Conservation (phyloP, 1,284 basidiomycete species). For the Cerioporus squamosus region DNA sequence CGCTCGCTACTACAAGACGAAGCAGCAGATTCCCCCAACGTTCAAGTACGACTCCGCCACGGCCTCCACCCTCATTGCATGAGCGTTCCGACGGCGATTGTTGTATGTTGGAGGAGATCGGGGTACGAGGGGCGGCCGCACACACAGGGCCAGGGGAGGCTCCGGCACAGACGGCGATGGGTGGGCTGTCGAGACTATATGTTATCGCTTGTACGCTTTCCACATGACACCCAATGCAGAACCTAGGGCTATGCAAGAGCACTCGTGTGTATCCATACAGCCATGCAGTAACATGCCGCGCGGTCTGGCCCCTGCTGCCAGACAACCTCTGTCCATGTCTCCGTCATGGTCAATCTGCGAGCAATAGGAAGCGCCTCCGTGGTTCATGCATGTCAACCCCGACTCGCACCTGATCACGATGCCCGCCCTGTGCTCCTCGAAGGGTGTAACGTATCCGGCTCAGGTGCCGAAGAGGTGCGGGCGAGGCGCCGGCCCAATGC, state of each 20-base stretch:
- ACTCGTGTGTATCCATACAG: too few species aligned
- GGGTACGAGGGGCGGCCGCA: constrained; percentile 10
- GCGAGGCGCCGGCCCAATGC: too few species aligned
- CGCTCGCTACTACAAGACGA: constrained; percentile 96
- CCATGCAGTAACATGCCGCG: too few species aligned
- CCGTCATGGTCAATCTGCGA: too few species aligned
- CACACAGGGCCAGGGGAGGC: constrained; percentile 9
- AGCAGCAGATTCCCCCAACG: constrained; percentile 95
- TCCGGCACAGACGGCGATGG: constrained; percentile 16
- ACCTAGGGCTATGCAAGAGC: constrained; percentile 28
- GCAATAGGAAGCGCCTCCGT: too few species aligned
- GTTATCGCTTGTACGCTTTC: constrained; percentile 32
- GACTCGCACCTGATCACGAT: too few species aligned
- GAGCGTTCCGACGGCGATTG: constrained; percentile 30
- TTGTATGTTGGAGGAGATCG: constrained; percentile 23
- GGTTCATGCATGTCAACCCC: too few species aligned
- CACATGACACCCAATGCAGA: constrained; percentile 35
- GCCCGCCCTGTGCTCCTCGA: too few species aligned
- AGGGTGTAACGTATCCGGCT: too few species aligned
- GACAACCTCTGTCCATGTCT: too few species aligned
- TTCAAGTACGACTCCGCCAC: constrained; percentile 98
- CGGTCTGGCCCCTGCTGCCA: too few species aligned
- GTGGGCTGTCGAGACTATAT: constrained; percentile 27
- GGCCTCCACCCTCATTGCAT: constrained; percentile 86
- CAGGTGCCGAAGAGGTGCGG: too few species aligned